Base-by-base conservation (phyloP, 768 basidiomycete species). In the Mycena amicta region DNA sequence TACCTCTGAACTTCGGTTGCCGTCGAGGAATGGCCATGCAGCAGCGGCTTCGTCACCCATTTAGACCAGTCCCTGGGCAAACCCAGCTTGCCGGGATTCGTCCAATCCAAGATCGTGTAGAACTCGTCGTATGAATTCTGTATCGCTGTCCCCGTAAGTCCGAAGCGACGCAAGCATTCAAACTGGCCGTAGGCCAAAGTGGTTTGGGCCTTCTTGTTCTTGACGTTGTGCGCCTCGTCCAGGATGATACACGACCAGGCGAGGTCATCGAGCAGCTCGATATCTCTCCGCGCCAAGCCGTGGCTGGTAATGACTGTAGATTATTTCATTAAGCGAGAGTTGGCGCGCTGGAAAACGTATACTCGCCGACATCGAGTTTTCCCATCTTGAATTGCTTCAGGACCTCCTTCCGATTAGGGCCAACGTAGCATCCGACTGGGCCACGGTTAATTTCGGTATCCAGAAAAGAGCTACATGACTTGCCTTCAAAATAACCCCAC, bases 51-150 rank as follows among this genome's bases (percentile, higher is more conserved):
- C 18, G 83, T 81, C 3, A 97, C 82, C 61, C 80, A 88, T 3
- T 80, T 79, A 43, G 86, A 82, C 94, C 95, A 98, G 61, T 98
- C 86, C 29, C 78, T 79, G 26, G 75, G 68, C 0, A 84, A 86
- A 0, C 95, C 96, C 8, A 96, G 71, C 25, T 77, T 75, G 0
- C 88, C 91, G 0, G 94, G 93, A 59, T 88, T 90, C n/a, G 89
- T 89, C 90, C 93, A 98, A 68, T 96, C 86, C 29, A 98, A 74
- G 30, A 99, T 86, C 1, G 92, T 91, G 90, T 93, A 95, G 64
- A 98, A 77, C 70, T 98, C 96, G 41, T 84, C 81, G 68, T 95
- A 95, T 1, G 86, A 83, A 65, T 98, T 99, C 68, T 98, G 96
- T 31, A 81, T 79, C 27, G 82, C 77, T 16, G 89, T 87, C 20